phyloP scores from a whole-genome alignment of 768 basidiomycete genomes.

The Tylopilus cervinicoccineus region DNA sequence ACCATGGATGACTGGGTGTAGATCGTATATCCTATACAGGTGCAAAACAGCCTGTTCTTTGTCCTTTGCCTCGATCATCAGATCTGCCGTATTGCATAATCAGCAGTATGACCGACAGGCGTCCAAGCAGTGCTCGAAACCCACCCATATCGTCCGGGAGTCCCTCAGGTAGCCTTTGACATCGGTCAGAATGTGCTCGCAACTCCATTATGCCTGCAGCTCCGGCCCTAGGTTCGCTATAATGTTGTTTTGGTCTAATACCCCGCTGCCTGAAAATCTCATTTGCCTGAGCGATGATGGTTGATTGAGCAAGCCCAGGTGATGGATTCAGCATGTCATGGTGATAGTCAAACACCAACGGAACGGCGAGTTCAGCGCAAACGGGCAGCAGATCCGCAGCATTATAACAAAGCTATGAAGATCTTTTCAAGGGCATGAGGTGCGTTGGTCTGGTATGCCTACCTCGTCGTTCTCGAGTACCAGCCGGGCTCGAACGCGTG shows the following conservation, averaged over 20 bases:
- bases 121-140: conserved; percentile 10
- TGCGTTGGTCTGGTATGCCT: neutral
- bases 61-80: conserved; percentile 94
- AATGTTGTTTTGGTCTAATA: conserved; percentile 88
- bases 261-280: conserved; percentile 71
- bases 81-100: conserved; percentile 39
- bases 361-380: conserved; percentile 79
- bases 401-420: conserved; percentile 68
- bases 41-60: conserved; percentile 94
- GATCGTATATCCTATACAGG: conserved; percentile 70
- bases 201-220: conserved; percentile 81
- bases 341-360: conserved; percentile 75
- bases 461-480: conserved; percentile 97
- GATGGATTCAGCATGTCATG: conserved; percentile 72
- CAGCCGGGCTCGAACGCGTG: conserved; percentile 64
- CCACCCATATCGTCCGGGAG: conserved; percentile 65
- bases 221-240: conserved; percentile 85
- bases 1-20: conserved; percentile 64
- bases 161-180: conserved; percentile 58
- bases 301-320: conserved; percentile 48
- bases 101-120: neutral
- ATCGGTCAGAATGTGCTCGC: conserved; percentile 84
- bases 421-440: neutral
- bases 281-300: conserved; percentile 72
- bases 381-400: conserved; percentile 85